phyloP scores from a whole-genome alignment of 176 grass and related monocot species.

The Zoysia japonica region DNA sequence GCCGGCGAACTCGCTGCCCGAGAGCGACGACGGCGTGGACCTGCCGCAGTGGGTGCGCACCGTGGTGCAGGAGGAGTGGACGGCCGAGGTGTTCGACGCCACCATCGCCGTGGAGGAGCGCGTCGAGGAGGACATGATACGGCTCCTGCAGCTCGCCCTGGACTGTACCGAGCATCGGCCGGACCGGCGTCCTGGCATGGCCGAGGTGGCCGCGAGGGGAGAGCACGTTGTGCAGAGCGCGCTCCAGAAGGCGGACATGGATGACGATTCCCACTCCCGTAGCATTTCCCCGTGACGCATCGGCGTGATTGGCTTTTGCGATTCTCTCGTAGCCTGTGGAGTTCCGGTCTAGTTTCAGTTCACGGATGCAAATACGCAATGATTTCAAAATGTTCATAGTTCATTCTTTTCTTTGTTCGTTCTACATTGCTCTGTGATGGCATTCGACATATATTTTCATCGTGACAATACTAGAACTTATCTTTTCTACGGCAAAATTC shows the following conservation, averaged over 20 bases:
- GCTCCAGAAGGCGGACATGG: conserved; percentile 25
- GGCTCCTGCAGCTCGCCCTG: conserved; percentile 54
- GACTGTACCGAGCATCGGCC: conserved; percentile 50
- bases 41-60: conserved; percentile 77
- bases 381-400: conserved; percentile 38
- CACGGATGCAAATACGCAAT: background rate
- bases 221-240: conserved; percentile 46
- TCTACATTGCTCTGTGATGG: conserved; percentile 1
- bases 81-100: conserved; percentile 72
- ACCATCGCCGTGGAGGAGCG: conserved; percentile 46
- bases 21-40: conserved; percentile 50
- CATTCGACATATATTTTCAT: background rate
- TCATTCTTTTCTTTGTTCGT: background rate
- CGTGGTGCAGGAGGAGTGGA: conserved; percentile 67
- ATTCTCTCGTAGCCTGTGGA: background rate
- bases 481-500: background rate
- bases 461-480: too few species aligned
- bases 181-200: conserved; percentile 53
- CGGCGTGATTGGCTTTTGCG: too few species aligned
- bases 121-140: conserved; percentile 60
- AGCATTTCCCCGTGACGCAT: conserved; percentile 33
- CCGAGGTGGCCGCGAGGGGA: conserved; percentile 50
- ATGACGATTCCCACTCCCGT: conserved; percentile 28
- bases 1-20: conserved; percentile 42
- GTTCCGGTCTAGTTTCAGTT: background rate